Evolutionary conservation across 2,329 filamentous ascomycete genomes (phyloP), one percentile per base, ranked within the genome.

Genomic region (Monosporascus sp.): DNA sequence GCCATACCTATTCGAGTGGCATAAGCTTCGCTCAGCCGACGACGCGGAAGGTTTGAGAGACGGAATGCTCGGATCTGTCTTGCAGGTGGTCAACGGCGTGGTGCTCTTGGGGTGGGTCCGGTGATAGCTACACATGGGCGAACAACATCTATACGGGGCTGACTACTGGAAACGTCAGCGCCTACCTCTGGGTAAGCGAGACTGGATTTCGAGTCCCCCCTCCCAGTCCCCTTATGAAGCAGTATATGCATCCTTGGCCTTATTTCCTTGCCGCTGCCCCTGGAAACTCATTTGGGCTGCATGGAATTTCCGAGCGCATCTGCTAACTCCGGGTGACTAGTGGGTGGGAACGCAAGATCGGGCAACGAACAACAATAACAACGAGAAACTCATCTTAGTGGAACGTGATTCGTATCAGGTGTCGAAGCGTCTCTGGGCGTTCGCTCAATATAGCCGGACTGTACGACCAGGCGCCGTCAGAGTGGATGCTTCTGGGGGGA

Each of bases 51-150:
- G 70, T 71, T 37, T 79, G 77, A 78, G 66, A 76, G 62, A 79
- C 77, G 2, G 77, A 80, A 56, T 73, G 70, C 45, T 70, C 70
- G 0, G 74, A 77, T 55, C 67, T 76, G 11, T 68, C 73, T 14
- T 67, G 67, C 20, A 62, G 61, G 2, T 75, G 70, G 65, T 70
- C 65, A 0, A 67, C 71, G 6, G 65, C 67, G 4, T 79, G 72
- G 71, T 75, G 77, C 58, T 58, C 57, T 2, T 71, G 64, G 49
- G 74, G 75, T 35, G 70, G 67, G 3, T 54, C 61, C 2, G 70
- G 71, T 26, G 76, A 80, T 52, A 77, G 75, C 6, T 68, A 77
- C 58, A 74, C 72, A 3, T 78, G 75, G 75, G 75, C 75, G 3
- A 72, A 73, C 52, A 72, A 72, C 51, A 72, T 79, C 41, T 71